Evolutionary conservation across 2,329 filamentous ascomycete genomes (phyloP).

Genomic region (Byssochlamys sp.): DNA sequence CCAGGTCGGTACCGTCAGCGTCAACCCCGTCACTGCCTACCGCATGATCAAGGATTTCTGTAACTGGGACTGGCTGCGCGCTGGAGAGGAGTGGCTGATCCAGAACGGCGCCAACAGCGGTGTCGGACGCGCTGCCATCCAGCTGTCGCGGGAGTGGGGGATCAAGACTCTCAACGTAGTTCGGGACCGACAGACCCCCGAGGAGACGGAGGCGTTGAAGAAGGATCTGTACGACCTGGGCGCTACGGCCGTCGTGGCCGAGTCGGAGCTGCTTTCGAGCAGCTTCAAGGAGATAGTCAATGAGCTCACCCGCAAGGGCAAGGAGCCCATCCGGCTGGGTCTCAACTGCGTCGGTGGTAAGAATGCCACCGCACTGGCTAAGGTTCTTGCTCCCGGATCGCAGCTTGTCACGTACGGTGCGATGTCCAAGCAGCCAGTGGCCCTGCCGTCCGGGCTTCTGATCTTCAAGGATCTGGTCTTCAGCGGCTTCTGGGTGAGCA

Average conservation of each 20-base stretch:
- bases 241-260: conserved; percentile 54
- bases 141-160: conserved; percentile 77
- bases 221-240: conserved; percentile 52
- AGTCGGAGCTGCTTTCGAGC: conserved; percentile 44
- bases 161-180: conserved; percentile 84
- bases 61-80: conserved; percentile 41
- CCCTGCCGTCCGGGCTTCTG: conserved; percentile 68
- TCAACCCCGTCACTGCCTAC: conserved; percentile 92
- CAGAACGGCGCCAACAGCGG: conserved; percentile 95
- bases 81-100: conserved; percentile 81
- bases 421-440: conserved; percentile 81
- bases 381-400: conserved; percentile 57
- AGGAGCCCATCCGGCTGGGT: conserved; percentile 64
- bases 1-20: conserved; percentile 77
- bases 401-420: conserved; percentile 89
- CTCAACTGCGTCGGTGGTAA: conserved; percentile 93
- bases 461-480: conserved; percentile 91
- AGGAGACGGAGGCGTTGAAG: conserved; percentile 57
- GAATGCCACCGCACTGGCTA: conserved; percentile 67
- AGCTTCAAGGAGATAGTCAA: conserved; percentile 43
- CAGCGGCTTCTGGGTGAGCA: conserved; percentile 88
- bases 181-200: conserved; percentile 56
- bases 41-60: conserved; percentile 78
- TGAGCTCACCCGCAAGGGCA: conserved; percentile 62
- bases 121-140: conserved; percentile 82